Conservation (phyloP, 495 filamentous ascomycete genomes). For the Aspergillus cristatus region DNA sequence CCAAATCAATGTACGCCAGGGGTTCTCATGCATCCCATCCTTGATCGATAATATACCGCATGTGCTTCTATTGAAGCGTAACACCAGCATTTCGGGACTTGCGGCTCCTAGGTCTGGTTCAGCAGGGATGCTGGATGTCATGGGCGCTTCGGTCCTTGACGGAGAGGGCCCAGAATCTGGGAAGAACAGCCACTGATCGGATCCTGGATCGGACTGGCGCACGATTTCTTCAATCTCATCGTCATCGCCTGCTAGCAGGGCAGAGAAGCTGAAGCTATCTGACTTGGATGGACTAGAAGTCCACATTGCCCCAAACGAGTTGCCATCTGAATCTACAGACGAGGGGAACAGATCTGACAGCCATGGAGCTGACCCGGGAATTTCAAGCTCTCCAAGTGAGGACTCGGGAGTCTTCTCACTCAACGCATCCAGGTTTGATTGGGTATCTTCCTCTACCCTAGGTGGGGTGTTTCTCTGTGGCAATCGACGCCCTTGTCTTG, state of each 20-base stretch:
- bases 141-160: background rate
- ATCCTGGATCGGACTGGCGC: slow-evolving; percentile 31
- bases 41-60: slow-evolving; percentile 69
- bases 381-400: slow-evolving; percentile 5
- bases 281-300: slow-evolving; percentile 1
- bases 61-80: slow-evolving; percentile 61
- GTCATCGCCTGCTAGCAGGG: slow-evolving; percentile 31
- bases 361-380: slow-evolving; percentile 11
- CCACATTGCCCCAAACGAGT: slow-evolving; percentile 4
- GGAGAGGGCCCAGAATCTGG: slow-evolving; percentile 1
- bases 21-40: slow-evolving; percentile 66
- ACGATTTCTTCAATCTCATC: slow-evolving; percentile 56
- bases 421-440: slow-evolving; percentile 3
- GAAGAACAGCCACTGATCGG: slow-evolving; percentile 26
- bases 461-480: slow-evolving; percentile 2
- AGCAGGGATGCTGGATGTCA: slow-evolving; percentile 5
- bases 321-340: slow-evolving; percentile 3
- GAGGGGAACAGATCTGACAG: slow-evolving; percentile 8
- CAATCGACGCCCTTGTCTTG: background rate
- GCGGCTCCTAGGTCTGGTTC: slow-evolving; percentile 39
- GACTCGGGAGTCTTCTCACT: slow-evolving; percentile 9
- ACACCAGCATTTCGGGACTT: slow-evolving; percentile 55
- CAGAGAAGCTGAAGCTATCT: slow-evolving; percentile 25
- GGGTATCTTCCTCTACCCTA: slow-evolving; percentile 7
- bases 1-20: slow-evolving; percentile 69